Base-by-base conservation (phyloP, 768 basidiomycete genomes). In the Kwoniella dejecticola region DNA sequence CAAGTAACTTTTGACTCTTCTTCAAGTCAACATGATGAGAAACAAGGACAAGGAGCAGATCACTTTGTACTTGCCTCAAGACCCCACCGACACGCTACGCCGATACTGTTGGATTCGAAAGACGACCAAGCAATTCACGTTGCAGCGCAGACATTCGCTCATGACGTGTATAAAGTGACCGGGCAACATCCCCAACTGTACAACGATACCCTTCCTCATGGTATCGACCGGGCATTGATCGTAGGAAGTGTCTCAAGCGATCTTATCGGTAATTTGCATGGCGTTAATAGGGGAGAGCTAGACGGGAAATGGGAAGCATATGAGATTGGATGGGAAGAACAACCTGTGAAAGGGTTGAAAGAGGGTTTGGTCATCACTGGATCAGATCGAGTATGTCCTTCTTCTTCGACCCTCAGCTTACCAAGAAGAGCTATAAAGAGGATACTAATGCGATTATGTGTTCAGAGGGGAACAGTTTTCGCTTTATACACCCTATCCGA, bases 301-400 rank as follows among this genome's bases (percentile, higher is more conserved):
- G 70, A 84, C 58, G 87, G 87, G 1, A 81, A 85, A 62, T 89
- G 88, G 88, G 88, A 89, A 71, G 72, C 84, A 0, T 89, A 84
- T 77, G 71, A 84, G 62, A 79, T 84, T 2, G 78, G 79, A 47
- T 82, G 83, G 52, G 84, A 87, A 4, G 77, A 81, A 48, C 84
- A 85, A 59, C 85, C 86, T 3, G 77, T 86, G 1, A 83, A 85
- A 41, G 87, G 86, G 4, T 81, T 88, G 27, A 76, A 80, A 26
- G 83, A 82, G 55, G 88, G 86, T 24, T 86, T 88, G 77, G 85
- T 89, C 33, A 84, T 89, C 54, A 82, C 86, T 62, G 88, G 88
- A 8, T 81, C 85, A 0, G 88, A 89, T 75, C 86, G 69, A 60
- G 71, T 72, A 42, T 66, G 71, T 53, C 1, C 6, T 42, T 11